Base-by-base conservation (phyloP, 768 basidiomycete species). In the Tephrocybe rancida region DNA sequence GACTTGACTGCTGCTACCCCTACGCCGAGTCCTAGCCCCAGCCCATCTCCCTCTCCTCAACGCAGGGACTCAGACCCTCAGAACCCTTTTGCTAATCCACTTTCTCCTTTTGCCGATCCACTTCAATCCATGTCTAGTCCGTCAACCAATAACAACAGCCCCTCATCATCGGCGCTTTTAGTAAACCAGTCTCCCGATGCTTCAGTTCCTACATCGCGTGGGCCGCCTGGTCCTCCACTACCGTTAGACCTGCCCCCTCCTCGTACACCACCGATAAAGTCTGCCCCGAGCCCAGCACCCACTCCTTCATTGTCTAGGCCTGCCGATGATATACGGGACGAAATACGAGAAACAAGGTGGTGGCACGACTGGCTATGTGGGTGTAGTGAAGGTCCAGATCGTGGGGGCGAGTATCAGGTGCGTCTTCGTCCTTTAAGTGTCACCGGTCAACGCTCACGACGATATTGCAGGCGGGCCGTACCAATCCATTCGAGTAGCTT, bases 311-410 rank as follows among this genome's bases (percentile, higher is more conserved):
- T 63, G 14, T 54, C 64, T 3, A 59, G 53, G 9, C 49, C 60
- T 30, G 53, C 66, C 18, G 53, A 19, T 19, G 18, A 57, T 4
- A 59, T 56, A 18, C 70, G 71, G 8, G 70, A 68, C 10, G 70
- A 68, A 32, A 63, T 57, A 24, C 70, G 69, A 38, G 71, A 76
- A 45, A 73, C 76, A 3, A 71, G 80, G 55, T 92, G 90, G 90
- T 92, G 90, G 90, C 89, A 90, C 64, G 90, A 92, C 27, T 90
- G 89, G 88, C 66, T 92, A 56, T 92, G 90, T 66, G 90, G 90
- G 11, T 90, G 88, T 59, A 75, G 83, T 16, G 89, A 90, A 64
- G 85, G 86, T n/a, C 72, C 81, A 2, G 85, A 88, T 67, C 77
- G 88, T 14, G 87, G 84, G 39, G 88, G 87, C 5, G 85, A 90